Percentiles rank a stretch among this genome's conserved stretches.
Conservation (phyloP, 139 green algal genomes). For the Chlorella vulgaris region DNA sequence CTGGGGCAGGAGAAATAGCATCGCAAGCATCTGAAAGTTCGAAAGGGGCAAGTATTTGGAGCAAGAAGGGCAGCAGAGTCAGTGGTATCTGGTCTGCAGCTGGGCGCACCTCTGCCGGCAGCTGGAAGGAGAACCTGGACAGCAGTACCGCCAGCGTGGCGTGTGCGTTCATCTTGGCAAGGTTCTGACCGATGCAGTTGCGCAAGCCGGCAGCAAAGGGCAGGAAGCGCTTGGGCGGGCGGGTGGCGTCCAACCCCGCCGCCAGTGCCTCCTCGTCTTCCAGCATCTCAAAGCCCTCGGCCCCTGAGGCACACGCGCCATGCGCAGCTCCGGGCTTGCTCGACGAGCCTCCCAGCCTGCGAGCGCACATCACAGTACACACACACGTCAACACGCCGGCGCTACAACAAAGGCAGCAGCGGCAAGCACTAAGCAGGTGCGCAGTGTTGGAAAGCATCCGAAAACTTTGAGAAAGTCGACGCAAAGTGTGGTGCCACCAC, state of each 20-base stretch:
- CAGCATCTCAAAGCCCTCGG: background rate
- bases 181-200: conserved; percentile 72
- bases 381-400: too few species aligned
- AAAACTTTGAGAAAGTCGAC: too few species aligned
- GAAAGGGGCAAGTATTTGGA: background rate
- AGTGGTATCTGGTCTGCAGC: too few species aligned
- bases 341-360: background rate
- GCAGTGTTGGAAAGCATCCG: too few species aligned
- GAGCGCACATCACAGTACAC: too few species aligned
- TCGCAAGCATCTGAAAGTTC: too few species aligned
- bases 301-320: background rate
- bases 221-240: conserved; percentile 49
- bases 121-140: conserved; percentile 40
- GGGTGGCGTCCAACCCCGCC: background rate
- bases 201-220: conserved; percentile 60
- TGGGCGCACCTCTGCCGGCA: conserved; percentile 35
- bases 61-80: background rate
- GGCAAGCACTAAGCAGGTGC: too few species aligned
- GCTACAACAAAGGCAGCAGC: too few species aligned
- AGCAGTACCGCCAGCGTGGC: conserved; percentile 41
- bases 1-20: too few species aligned
- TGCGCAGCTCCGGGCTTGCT: background rate
- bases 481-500: too few species aligned
- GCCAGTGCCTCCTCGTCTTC: background rate
- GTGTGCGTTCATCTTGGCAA: conserved; percentile 65